phyloP scores from a whole-genome alignment of 495 filamentous ascomycete species.

The Hypoxylon perforatum region DNA sequence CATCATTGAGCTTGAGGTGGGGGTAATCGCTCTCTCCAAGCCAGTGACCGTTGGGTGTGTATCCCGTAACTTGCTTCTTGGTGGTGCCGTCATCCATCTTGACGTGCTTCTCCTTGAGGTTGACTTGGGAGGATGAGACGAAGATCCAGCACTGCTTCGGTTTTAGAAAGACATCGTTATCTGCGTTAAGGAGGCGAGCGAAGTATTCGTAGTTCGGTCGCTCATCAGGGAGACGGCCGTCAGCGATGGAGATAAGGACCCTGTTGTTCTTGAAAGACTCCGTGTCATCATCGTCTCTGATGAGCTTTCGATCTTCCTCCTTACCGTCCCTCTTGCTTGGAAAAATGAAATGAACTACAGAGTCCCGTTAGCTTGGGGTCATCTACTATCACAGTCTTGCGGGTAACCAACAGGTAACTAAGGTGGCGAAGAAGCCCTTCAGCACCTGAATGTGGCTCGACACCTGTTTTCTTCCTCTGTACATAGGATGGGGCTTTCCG shows the following conservation, averaged over 20 bases:
- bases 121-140: constrained; percentile 54
- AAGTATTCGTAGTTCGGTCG: constrained; percentile 64
- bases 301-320: constrained; percentile 43
- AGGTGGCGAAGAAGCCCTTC: constrained; percentile 75
- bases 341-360: constrained; percentile 61
- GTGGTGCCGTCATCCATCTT: constrained; percentile 42
- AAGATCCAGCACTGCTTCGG: constrained; percentile 60
- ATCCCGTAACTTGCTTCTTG: constrained; percentile 45
- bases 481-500: constrained; percentile 45
- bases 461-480: constrained; percentile 79
- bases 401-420: constrained; percentile 46
- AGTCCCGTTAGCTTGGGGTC: constrained; percentile 2
- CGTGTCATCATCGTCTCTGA: constrained; percentile 53
- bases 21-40: constrained; percentile 57
- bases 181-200: constrained; percentile 53
- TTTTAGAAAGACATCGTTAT: constrained; percentile 52
- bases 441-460: constrained; percentile 98
- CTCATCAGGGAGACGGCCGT: constrained; percentile 57
- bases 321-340: constrained; percentile 46
- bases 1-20: constrained; percentile 57
- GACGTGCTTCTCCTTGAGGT: constrained; percentile 48
- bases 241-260: constrained; percentile 62
- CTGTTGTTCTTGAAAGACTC: constrained; percentile 65
- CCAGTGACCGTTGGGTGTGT: constrained; percentile 47
- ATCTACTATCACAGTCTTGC: constrained; percentile 1